Base-by-base conservation (phyloP, 768 basidiomycete species). In the Rubroboletus satanas region DNA sequence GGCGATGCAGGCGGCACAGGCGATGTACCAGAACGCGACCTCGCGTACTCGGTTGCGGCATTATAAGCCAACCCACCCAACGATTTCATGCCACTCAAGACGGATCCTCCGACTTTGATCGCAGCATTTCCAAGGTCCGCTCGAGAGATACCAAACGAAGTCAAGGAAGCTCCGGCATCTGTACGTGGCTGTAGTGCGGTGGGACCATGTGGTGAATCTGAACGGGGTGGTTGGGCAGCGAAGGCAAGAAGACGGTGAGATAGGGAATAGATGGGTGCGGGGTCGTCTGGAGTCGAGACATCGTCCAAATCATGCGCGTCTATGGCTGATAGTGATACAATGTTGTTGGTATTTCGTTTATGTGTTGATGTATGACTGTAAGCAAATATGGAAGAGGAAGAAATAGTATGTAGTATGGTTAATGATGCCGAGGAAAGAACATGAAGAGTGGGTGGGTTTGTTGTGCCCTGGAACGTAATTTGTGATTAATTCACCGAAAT, bases 161-260 rank as follows among this genome's bases (percentile, higher is more conserved):
- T 58, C 18, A 60, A 67, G 17, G 68, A 66, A 54, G 57, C 55
- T 55, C 63, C 62, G 59, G 51, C 50, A 52, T 66, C 66, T 48
- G 65, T 53, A 47, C 51, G 60, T 23, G 61, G 66, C 6, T 49
- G 62, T 48, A 59, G 63, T 47, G 59, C 33, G 44, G 57, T 49
- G 5, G 47, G 44, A 18, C 52, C 62, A 33, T 52, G 64, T 7
- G 58, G 48, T 15, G 62, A 62, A 59, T 67, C 66, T 5, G 62
- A 32, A 37, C 63, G 64, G 15, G 74, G 66, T 31, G 72, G 63
- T 10, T 68, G 72, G n/a, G 73, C 71, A 9, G 80, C 77, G 59
- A 79, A 88, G 5, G 83, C 86, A 14, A 90, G 74, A 26, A 90
- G 78, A 10, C 87, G 83, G 35, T 76, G 69, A 12, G 83, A 83